Evolutionary conservation across 2,329 filamentous ascomycete genomes (phyloP).

Genomic region (Peltaster fructicola): DNA sequence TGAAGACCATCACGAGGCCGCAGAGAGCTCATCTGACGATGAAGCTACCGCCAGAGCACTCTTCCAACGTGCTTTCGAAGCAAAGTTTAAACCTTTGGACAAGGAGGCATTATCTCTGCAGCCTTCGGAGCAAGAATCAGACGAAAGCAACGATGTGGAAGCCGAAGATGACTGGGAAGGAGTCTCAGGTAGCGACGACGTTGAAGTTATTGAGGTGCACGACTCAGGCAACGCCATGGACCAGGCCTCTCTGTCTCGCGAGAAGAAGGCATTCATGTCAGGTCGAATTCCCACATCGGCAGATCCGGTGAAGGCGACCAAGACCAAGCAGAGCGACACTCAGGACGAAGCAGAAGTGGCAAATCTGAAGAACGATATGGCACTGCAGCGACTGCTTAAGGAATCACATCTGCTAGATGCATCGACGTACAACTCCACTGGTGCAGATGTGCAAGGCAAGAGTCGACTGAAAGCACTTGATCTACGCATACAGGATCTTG

Average conservation of each 20-base stretch:
- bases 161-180: conserved; percentile 41
- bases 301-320: conserved; percentile 8
- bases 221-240: conserved; percentile 9
- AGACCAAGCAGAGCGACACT: conserved; percentile 24
- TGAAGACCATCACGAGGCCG: conserved; percentile 6
- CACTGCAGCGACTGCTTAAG: conserved; percentile 71
- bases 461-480: conserved; percentile 70
- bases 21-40: conserved; percentile 11
- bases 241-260: too few relatives aligned
- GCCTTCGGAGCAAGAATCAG: conserved; percentile 15
- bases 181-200: conserved; percentile 35
- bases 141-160: conserved; percentile 11
- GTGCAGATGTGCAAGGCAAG: conserved; percentile 39
- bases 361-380: conserved; percentile 80
- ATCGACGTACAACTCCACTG: conserved; percentile 33
- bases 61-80: conserved; percentile 73
- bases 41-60: conserved; percentile 47
- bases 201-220: conserved; percentile 27
- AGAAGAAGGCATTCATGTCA: conserved; percentile 4
- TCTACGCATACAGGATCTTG: conserved; percentile 63
- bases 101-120: conserved; percentile 11
- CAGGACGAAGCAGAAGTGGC: conserved; percentile 40
- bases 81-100: conserved; percentile 55
- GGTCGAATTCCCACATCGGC: conserved; percentile 1
- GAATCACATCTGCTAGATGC: conserved; percentile 77